Percentiles rank a stretch among this genome's conserved stretches.
Conservation (phyloP, 108 stramenopile species). For the Nitzschia sp. region DNA sequence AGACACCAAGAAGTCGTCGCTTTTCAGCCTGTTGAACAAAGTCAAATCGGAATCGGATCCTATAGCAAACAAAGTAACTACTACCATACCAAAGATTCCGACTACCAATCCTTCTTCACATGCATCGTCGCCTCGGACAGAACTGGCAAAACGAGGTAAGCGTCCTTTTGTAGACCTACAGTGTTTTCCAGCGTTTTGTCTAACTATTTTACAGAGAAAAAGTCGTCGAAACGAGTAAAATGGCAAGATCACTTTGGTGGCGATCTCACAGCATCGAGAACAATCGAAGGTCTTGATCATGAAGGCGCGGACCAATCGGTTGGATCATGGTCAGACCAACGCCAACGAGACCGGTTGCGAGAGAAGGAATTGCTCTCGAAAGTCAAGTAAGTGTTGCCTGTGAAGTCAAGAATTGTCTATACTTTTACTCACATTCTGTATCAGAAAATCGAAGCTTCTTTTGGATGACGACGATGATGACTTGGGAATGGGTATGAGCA, state of each 20-base stretch:
- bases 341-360: conserved; percentile 59
- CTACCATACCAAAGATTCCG: too few species aligned
- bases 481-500: conserved; percentile 12
- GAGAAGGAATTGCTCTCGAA: conserved; percentile 79
- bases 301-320: conserved; percentile 10
- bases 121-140: too few species aligned
- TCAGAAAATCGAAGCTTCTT: conserved; percentile 56
- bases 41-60: conserved; percentile 27
- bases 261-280: conserved; percentile 38
- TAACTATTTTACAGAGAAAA: conserved; percentile 3
- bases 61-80: too few species aligned
- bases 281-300: conserved; percentile 31
- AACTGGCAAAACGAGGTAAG: too few species aligned
- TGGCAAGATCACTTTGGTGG: conserved; percentile 82
- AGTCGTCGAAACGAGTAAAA: conserved; percentile 53
- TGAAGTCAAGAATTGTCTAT: background rate
- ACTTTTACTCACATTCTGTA: background rate
- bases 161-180: too few species aligned
- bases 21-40: conserved; percentile 68
- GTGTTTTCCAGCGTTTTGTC: too few species aligned
- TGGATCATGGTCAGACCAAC: conserved; percentile 67
- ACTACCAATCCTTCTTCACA: too few species aligned
- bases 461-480: conserved; percentile 62
- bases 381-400: conserved; percentile 56
- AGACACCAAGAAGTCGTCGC: conserved; percentile 48